A percentile compares a stretch with the other conserved stretches of the same genome.
These are phyloP conservation scores for Suillus lakei DNA, from an alignment of 768 basidiomycete genomes.

Conservation along the genomic window DNA sequence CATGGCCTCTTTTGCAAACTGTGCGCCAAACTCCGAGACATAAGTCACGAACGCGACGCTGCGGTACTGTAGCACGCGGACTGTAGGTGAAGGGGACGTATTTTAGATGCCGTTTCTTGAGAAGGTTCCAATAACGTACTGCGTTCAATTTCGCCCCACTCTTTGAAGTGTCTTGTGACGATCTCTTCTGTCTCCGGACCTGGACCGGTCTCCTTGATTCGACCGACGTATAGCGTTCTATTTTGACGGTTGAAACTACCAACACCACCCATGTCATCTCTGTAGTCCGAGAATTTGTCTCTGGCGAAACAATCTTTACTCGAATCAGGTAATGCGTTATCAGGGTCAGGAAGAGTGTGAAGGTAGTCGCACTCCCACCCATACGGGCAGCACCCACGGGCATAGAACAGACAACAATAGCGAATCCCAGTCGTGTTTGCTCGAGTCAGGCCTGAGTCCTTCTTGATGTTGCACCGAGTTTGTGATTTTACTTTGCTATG, in stretches of 20 bases:
- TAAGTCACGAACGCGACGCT: conserved; percentile 98
- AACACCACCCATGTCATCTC: conserved; percentile 99
- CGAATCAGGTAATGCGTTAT: conserved; percentile 77
- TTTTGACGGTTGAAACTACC: conserved; percentile 96
- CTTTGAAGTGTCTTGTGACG: conserved; percentile 89
- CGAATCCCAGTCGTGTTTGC: conserved; percentile 93
- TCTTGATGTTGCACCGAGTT: conserved; percentile 86
- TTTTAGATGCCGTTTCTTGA: conserved; percentile 12
- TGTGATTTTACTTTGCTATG: conserved; percentile 91
- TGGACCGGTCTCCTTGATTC: conserved; percentile 89
- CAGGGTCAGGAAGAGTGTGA: conserved; percentile 81
- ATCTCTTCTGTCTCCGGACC: conserved; percentile 93
- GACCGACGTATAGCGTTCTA: conserved; percentile 91
- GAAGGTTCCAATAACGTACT: conserved; percentile 55
- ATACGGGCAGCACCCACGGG: conserved; percentile 96
- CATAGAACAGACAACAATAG: conserved; percentile 94
- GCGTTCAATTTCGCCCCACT: conserved; percentile 93
- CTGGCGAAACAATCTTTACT: conserved; percentile 97
- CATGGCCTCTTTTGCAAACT: conserved; percentile 99
- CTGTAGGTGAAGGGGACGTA: conserved; percentile 38
- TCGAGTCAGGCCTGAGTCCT: conserved; percentile 91
- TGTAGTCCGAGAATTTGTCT: conserved; percentile 96
- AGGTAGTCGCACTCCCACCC: conserved; percentile 98
- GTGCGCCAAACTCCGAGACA: conserved; percentile 80
- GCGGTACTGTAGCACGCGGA: conserved; percentile 91